Evolutionary conservation across 331 rosid species (phyloP).

Genomic region (Saraca asoca): DNA sequence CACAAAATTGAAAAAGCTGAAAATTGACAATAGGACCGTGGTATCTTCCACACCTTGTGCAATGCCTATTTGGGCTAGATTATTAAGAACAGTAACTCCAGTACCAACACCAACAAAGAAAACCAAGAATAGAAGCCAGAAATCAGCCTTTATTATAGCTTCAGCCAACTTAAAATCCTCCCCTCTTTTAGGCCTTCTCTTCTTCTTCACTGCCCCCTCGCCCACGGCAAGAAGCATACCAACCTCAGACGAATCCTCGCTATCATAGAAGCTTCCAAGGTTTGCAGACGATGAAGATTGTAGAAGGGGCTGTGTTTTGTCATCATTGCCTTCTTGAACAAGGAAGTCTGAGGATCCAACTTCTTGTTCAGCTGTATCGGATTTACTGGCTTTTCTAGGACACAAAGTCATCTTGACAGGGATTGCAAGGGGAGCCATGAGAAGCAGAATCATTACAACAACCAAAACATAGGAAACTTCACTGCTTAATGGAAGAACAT

Average conservation of each 20-base stretch:
- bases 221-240: constrained; percentile 80
- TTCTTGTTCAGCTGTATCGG: too few species aligned
- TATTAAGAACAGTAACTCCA: constrained; percentile 80
- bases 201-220: constrained; percentile 77
- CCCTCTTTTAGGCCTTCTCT: constrained; percentile 75
- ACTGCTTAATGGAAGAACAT: constrained; percentile 48
- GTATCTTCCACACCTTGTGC: constrained; percentile 63
- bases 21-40: constrained; percentile 64
- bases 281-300: constrained; percentile 59
- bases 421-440: constrained; percentile 69
- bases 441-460: constrained; percentile 63
- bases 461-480: constrained; percentile 51
- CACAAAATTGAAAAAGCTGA: constrained; percentile 77
- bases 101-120: constrained; percentile 74
- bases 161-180: constrained; percentile 78
- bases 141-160: constrained; percentile 79
- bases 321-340: constrained; percentile 32
- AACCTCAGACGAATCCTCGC: constrained; percentile 61
- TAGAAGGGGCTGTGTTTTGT: too few species aligned
- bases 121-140: constrained; percentile 84
- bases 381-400: too few species aligned
- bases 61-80: constrained; percentile 83
- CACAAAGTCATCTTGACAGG: constrained; percentile 81
- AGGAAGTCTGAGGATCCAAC: constrained; percentile 50
- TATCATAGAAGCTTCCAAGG: constrained; percentile 57